Evolutionary conservation across 306 rosid genomes (phyloP), one percentile per base, ranked within the genome.

Genomic region (Ziziphus jujuba): DNA sequence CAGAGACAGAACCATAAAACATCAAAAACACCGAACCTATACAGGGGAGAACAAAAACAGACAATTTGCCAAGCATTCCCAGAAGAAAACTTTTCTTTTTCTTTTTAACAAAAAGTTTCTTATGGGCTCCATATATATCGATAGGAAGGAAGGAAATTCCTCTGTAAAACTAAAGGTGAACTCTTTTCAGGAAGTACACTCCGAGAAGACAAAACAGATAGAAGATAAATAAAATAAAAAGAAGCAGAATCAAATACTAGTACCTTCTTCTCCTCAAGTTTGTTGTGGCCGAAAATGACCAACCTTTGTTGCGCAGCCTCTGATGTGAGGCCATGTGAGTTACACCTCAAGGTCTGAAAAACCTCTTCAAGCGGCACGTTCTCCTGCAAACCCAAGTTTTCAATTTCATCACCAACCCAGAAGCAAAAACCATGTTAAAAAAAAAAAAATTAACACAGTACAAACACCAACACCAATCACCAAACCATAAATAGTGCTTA

Each of bases 261-360:
- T 15, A 89, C 96, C 93, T 87, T 33, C 63, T 89, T 89, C 78
- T 89, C 93, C 73, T 89, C 93, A 50, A 87, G 93, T 71, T 87
- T 89, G 86, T 89, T 89, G 71, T 77, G 56, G 7, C 96, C 93
- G 83, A 89, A 89, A 76, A 83, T 84, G 78, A 67, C 75, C 80
- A 89, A 70, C 63, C 96, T 87, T 75, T 85, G 82, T 65, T 73
- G 70, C 55, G 91, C 89, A 69, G 87, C 86, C 63, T 77, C 75
- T 48, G 91, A 71, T 44, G 89, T 76, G 63, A 89, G 89, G 52
- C 96, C 96, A 75, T 89, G 59, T 63, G 17, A 25, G 59, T 79
- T 78, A 72, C 96, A 89, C 68, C 84, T 85, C 79, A 89, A 79
- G 31, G 85, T 83, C 80, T 65, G 77, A 62, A 85, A 87, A 69